Percentiles rank a stretch among this genome's conserved stretches.
These are phyloP conservation scores for Paecilomyces sp. DNA, from an alignment of 2,329 filamentous ascomycete species.

Conservation along the genomic window DNA sequence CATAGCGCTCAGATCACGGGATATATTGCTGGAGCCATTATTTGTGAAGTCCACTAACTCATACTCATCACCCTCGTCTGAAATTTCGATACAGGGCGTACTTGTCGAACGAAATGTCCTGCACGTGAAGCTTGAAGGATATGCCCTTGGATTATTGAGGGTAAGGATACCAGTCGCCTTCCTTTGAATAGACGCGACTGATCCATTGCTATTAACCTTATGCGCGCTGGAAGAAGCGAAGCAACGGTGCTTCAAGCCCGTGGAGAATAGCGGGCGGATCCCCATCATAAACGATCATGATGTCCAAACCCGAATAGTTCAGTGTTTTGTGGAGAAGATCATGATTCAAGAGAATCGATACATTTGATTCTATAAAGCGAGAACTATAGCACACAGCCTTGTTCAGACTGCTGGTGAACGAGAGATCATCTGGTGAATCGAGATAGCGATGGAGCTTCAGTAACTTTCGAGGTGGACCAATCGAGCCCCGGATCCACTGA, in stretches of 20 bases:
- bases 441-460: neutral
- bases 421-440: neutral
- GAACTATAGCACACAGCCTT: neutral
- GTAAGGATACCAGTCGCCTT: neutral
- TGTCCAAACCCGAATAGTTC: slow-evolving; percentile 1
- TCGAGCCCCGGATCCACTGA: neutral
- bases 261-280: slow-evolving; percentile 10
- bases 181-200: neutral
- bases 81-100: neutral
- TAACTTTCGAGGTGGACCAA: neutral
- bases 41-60: neutral
- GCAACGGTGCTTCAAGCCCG: slow-evolving; percentile 11
- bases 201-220: slow-evolving; percentile 1
- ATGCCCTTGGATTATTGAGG: too few relatives aligned
- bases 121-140: neutral
- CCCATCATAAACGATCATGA: slow-evolving; percentile 17
- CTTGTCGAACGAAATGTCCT: slow-evolving; percentile 6
- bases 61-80: neutral
- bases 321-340: neutral
- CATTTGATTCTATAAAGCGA: neutral
- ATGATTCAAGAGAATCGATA: neutral
- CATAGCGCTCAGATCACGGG: neutral
- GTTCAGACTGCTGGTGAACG: neutral
- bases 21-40: neutral
- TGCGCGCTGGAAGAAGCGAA: slow-evolving; percentile 3